Base-by-base conservation (phyloP, 2,329 filamentous ascomycete species). In the Dryadomyces quercivorus region DNA sequence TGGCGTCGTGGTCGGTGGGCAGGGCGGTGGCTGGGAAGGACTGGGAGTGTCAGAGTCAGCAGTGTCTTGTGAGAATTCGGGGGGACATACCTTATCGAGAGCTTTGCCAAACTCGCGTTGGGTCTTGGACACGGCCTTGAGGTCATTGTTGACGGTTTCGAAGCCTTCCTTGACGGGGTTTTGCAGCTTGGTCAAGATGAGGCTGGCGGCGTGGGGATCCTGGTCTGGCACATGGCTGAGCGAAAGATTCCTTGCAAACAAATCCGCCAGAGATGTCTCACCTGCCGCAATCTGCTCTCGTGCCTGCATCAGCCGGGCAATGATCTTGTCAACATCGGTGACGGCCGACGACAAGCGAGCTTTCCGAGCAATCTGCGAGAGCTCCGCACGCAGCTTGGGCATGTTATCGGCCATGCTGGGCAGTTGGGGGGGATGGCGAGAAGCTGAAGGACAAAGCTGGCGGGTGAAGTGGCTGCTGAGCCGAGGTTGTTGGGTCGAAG, bases 71-170 rank as follows among this genome's bases (percentile, higher is more conserved):
- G 20, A 43, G 20, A 10, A n/a, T 4, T 9, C n/a, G 43, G 18
- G 15, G 10, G 12, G 40, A 53, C 70, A 45, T 68, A 88, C 87
- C 75, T 85, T 88, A 67, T 95, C 88, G 34, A 98, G 73, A 6
- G 87, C 82, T 66, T 91, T 95, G 61, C 84, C 84, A 68, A 94
- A 95, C 60, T 85, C 85, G 66, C 85, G 89, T 56, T 95, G 84
- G 2, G 85, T 84, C 59, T 85, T 85, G 62, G 94, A 86, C 2
- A 93, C 84, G 54, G 88, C 86, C 67, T 89, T 93, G 51, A 97
- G 72, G 63, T 88, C 84, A 53, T 86, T 82, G 61, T 86, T 92
- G 43, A 95, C 82, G 40, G 80, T 77, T 43, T 95, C 89, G 57
- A 97, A 85, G 1, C 84, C 82, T 52, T 84, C 75, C 64, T 91